Evolutionary conservation across 345 rosid species (phyloP).

Genomic region (Gossypium sturtianum): DNA sequence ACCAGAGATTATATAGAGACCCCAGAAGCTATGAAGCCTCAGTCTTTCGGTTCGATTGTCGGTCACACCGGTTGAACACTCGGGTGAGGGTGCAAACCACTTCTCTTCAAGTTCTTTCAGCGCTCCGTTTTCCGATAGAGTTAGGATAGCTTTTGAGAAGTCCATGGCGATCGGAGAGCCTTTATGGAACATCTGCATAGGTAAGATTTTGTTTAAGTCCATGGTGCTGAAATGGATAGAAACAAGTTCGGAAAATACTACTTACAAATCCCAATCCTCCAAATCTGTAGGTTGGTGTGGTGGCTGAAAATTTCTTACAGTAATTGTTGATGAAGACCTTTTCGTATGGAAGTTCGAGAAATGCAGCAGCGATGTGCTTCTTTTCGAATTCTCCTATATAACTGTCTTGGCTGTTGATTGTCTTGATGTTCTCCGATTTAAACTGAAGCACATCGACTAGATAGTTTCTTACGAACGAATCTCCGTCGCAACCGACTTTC

Average conservation of each 20-base stretch:
- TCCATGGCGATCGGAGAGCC: slow-evolving; percentile 42
- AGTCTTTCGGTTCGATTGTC: too few species aligned
- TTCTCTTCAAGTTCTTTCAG: slow-evolving; percentile 17
- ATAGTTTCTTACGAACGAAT: slow-evolving; percentile 37
- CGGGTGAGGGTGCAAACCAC: slow-evolving; percentile 18
- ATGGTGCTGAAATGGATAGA: too few species aligned
- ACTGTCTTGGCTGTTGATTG: slow-evolving; percentile 11
- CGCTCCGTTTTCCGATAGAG: slow-evolving; percentile 33
- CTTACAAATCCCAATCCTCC: slow-evolving; percentile 61
- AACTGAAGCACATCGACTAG: slow-evolving; percentile 21
- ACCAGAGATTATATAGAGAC: background rate
- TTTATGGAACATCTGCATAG: slow-evolving; percentile 40
- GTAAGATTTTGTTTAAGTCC: too few species aligned
- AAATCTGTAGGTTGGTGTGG: slow-evolving; percentile 26
- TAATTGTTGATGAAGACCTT: slow-evolving; percentile 29
- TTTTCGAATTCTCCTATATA: slow-evolving; percentile 19
- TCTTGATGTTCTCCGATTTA: background rate
- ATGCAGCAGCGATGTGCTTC: slow-evolving; percentile 32
- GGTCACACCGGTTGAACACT: slow-evolving; percentile 15
- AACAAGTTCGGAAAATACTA: background rate
- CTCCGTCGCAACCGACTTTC: slow-evolving; percentile 39
- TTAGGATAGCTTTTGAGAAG: slow-evolving; percentile 39
- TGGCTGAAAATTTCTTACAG: slow-evolving; percentile 30
- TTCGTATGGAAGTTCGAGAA: slow-evolving; percentile 50
- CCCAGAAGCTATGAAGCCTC: background rate